Conservation (phyloP, 148 eudicot species). For the Spergularia bocconei region DNA sequence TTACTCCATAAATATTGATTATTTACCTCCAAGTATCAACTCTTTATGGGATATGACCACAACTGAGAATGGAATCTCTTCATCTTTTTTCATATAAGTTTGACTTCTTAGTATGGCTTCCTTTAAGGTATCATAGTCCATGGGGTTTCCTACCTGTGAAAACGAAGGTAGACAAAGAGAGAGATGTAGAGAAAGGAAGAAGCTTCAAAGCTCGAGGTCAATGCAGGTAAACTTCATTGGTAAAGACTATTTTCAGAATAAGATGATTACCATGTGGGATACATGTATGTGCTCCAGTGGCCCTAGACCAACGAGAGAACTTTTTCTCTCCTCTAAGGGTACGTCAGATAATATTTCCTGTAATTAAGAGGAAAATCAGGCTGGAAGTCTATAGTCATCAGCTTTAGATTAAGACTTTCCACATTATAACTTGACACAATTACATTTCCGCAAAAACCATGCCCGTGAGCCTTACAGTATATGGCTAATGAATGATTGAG, state of each 20-base stretch:
- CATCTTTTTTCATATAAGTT: slow-evolving; percentile 39
- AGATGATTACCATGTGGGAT: slow-evolving; percentile 59
- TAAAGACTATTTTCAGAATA: neutral
- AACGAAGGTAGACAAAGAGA: neutral
- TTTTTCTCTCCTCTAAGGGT: slow-evolving; percentile 60
- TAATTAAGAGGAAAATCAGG: slow-evolving; percentile 3
- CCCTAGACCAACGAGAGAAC: slow-evolving; percentile 39
- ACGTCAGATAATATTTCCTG: slow-evolving; percentile 90
- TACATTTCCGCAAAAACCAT: neutral
- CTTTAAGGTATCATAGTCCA: slow-evolving; percentile 68
- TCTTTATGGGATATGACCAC: slow-evolving; percentile 76
- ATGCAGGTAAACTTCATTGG: neutral
- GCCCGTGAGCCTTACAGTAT: neutral
- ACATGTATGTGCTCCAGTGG: slow-evolving; percentile 65
- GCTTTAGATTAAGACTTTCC: neutral
- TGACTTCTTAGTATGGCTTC: slow-evolving; percentile 64
- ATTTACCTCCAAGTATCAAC: slow-evolving; percentile 68
- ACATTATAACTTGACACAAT: neutral
- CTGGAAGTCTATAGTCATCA: neutral
- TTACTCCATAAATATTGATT: slow-evolving; percentile 5
- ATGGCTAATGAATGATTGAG: neutral
- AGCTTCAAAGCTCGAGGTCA: neutral
- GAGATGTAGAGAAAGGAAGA: neutral
- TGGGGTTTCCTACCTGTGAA: slow-evolving; percentile 73
- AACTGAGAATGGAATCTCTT: slow-evolving; percentile 69